Evolutionary conservation across 2,329 filamentous ascomycete species (phyloP).

Genomic region (Didymella pinodella): DNA sequence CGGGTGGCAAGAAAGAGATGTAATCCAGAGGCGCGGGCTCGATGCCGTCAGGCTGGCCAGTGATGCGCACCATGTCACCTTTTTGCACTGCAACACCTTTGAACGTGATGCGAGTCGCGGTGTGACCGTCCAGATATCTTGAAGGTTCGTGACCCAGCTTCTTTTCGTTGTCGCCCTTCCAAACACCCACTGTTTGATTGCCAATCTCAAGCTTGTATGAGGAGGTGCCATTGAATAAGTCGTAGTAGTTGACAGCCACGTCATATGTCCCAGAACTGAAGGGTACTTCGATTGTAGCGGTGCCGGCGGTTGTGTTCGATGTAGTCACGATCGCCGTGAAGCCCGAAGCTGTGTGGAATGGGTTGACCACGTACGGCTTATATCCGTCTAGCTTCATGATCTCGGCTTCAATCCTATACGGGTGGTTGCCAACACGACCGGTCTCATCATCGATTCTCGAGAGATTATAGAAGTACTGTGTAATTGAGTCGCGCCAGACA

Average conservation of each 20-base stretch:
- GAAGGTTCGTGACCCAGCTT: slow-evolving; percentile 66
- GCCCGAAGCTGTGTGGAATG: slow-evolving; percentile 68
- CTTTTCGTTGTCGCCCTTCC: slow-evolving; percentile 68
- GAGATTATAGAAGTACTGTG: slow-evolving; percentile 68
- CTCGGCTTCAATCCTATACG: slow-evolving; percentile 74
- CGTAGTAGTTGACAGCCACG: slow-evolving; percentile 72
- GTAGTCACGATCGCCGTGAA: slow-evolving; percentile 64
- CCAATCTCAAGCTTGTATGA: slow-evolving; percentile 65
- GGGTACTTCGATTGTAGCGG: slow-evolving; percentile 56
- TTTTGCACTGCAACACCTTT: slow-evolving; percentile 57
- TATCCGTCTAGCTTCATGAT: slow-evolving; percentile 69
- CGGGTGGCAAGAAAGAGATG: slow-evolving; percentile 66
- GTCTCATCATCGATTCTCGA: slow-evolving; percentile 66
- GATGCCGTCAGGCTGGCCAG: slow-evolving; percentile 65
- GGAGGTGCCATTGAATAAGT: slow-evolving; percentile 66
- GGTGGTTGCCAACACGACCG: slow-evolving; percentile 66
- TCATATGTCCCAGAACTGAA: slow-evolving; percentile 66
- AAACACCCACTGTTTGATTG: slow-evolving; percentile 61
- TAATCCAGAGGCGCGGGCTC: slow-evolving; percentile 75
- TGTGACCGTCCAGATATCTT: slow-evolving; percentile 69
- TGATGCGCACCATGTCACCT: slow-evolving; percentile 63
- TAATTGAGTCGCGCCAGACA: slow-evolving; percentile 74
- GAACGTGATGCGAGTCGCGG: slow-evolving; percentile 70
- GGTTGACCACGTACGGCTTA: slow-evolving; percentile 60
- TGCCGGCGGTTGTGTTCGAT: slow-evolving; percentile 61